phyloP scores from a whole-genome alignment of 257 asterid genomes.

The Paulownia fortunei region DNA sequence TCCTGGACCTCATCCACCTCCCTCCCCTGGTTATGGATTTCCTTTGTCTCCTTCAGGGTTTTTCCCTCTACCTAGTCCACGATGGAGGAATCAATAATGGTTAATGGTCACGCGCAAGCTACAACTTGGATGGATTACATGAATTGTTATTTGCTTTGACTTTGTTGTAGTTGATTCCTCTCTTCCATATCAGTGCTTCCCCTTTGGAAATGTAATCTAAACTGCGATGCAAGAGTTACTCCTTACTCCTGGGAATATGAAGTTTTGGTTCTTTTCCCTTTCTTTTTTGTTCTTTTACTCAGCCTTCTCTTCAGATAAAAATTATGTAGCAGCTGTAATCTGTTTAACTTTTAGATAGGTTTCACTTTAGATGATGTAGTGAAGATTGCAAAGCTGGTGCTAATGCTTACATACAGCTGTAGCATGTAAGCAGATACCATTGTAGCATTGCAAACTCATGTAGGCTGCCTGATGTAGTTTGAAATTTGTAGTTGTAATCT shows the following conservation, averaged over 20 bases:
- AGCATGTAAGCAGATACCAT: slow-evolving; percentile 38
- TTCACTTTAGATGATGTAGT: slow-evolving; percentile 34
- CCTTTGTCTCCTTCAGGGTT: slow-evolving; percentile 85
- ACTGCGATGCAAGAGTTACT: slow-evolving; percentile 39
- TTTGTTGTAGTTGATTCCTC: slow-evolving; percentile 30
- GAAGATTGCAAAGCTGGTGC: slow-evolving; percentile 31
- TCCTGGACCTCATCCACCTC: slow-evolving; percentile 79
- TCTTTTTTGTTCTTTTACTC: slow-evolving; percentile 34
- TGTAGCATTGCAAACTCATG: slow-evolving; percentile 28
- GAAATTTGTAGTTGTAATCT: slow-evolving; percentile 13
- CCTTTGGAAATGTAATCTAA: slow-evolving; percentile 36
- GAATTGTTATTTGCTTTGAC: slow-evolving; percentile 30
- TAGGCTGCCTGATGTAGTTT: slow-evolving; percentile 35
- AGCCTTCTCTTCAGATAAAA: slow-evolving; percentile 30
- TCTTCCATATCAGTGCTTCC: slow-evolving; percentile 34
- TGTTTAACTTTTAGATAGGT: slow-evolving; percentile 28
- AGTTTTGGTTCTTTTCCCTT: slow-evolving; percentile 26
- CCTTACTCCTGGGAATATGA: slow-evolving; percentile 21
- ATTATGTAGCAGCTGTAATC: slow-evolving; percentile 29
- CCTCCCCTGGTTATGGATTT: slow-evolving; percentile 90
- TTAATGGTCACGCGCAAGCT: slow-evolving; percentile 36
- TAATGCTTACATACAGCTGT: slow-evolving; percentile 37
- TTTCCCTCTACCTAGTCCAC: slow-evolving; percentile 75
- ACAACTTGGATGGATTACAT: slow-evolving; percentile 40
- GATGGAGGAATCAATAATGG: slow-evolving; percentile 80